Base-by-base conservation (phyloP, 768 basidiomycete species). In the Lentinula edodes region DNA sequence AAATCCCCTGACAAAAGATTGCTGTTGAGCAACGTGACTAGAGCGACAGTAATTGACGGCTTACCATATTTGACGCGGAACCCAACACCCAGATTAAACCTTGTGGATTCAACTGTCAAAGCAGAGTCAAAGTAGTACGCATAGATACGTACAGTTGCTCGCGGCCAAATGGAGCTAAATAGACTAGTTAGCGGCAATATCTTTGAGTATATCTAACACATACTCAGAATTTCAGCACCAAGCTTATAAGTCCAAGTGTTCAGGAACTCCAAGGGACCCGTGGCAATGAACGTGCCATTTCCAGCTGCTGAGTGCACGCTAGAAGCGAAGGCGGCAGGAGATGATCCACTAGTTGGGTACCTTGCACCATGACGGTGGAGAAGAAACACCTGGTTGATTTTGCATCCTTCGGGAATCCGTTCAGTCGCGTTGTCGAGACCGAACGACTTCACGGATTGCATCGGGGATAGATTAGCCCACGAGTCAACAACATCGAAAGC, bases 161-260 rank as follows among this genome's bases (percentile, higher is more conserved):
- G 45, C 91, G 78, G 9, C 90, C 90, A 64, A 91, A 91, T 1
- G 89, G 89, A 3, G 89, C 89, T 62, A 50, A 38, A 23, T 16
- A 52, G 18, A 3, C 9, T 12, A 39, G 38, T 32, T 39, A 52
- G 10, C 7, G 6, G 9, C 58, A n/a, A 16, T 15, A 34, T 28
- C 34, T 35, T 9, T 6, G 36, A 20, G 15, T 15, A 12, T 20
- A 36, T 8, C 52, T 3, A 42, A 15, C 38, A 56, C 55, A 56
- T 56, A 56, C 59, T 60, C 59, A 92, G 71, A 46, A 85, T 80
- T 72, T 92, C 91, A 61, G 82, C 83, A 8, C 91, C 92, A 13
- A 93, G 84, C 66, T 85, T 85, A 70, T 88, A 93, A 3, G 81
- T 82, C 90, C 90, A 93, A 39, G 78, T 80, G 65, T 88, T 85